Percentiles rank a stretch among this genome's conserved stretches.
phyloP scores from a whole-genome alignment of 176 grass and related monocot species.

The Thalia dealbata region DNA sequence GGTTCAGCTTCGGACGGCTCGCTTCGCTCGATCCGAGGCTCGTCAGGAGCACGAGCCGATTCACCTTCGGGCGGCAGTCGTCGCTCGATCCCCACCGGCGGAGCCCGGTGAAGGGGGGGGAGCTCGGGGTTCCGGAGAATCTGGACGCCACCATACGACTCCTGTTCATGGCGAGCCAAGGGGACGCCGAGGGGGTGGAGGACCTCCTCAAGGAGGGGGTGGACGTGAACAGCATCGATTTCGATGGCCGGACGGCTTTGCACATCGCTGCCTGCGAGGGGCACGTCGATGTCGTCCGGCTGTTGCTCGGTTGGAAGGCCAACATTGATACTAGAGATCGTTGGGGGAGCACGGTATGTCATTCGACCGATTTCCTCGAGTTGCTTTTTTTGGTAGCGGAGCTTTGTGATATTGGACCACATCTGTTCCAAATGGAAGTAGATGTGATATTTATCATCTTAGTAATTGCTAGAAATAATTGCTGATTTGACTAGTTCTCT shows the following conservation, averaged over 20 bases:
- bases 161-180: conserved; percentile 73
- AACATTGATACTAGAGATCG: conserved; percentile 86
- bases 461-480: neutral
- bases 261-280: conserved; percentile 91
- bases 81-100: conserved; percentile 76
- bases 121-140: conserved; percentile 67
- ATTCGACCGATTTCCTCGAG: neutral
- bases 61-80: conserved; percentile 71
- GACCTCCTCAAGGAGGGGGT: conserved; percentile 63
- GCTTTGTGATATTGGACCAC: neutral
- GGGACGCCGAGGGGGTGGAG: conserved; percentile 58
- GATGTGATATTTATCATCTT: too few species aligned
- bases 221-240: conserved; percentile 93
- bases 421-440: too few species aligned
- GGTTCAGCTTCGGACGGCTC: conserved; percentile 27
- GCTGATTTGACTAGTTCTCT: neutral
- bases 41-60: conserved; percentile 32
- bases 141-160: conserved; percentile 87
- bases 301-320: conserved; percentile 64
- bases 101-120: neutral
- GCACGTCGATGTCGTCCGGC: conserved; percentile 48
- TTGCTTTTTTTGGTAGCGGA: neutral
- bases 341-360: conserved; percentile 78
- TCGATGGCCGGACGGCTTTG: conserved; percentile 86
- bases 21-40: conserved; percentile 14